phyloP scores from a whole-genome alignment of 148 eudicot species.

The Cornus kousa region DNA sequence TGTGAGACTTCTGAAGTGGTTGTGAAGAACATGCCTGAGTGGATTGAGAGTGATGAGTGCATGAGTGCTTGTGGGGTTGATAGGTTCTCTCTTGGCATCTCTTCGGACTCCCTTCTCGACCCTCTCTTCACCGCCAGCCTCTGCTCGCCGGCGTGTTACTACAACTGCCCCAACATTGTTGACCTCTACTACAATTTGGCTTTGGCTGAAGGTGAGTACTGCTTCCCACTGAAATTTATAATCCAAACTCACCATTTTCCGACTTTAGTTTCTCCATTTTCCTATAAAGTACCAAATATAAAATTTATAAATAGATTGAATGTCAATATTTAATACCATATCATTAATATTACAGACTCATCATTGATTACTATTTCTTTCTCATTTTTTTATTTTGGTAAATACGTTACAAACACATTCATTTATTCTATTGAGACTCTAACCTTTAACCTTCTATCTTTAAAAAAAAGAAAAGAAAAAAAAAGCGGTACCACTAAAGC shows the following conservation, averaged over 20 bases:
- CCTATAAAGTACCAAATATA: no score
- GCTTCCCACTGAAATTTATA: neutral
- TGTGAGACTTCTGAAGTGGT: conserved; percentile 32
- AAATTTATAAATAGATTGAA: no score
- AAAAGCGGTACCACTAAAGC: no score
- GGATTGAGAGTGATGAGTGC: conserved; percentile 32
- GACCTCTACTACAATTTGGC: conserved; percentile 41
- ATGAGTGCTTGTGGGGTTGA: conserved; percentile 29
- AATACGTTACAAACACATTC: no score
- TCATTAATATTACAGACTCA: no score
- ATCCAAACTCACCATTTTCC: neutral
- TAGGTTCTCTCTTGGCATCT: conserved; percentile 27
- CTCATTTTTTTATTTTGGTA: no score
- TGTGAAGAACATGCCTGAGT: conserved; percentile 19
- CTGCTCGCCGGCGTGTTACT: conserved; percentile 30
- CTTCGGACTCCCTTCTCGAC: conserved; percentile 30
- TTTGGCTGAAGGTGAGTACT: conserved; percentile 30
- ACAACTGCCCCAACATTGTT: conserved; percentile 39
- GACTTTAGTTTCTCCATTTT: neutral
- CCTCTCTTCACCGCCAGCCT: conserved; percentile 16
- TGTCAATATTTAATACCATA: no score
- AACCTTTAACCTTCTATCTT: no score
- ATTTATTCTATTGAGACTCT: no score
- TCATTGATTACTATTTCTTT: no score
- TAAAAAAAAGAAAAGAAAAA: no score